Evolutionary conservation across 2,329 filamentous ascomycete genomes (phyloP), one percentile per base, ranked within the genome.

Genomic region (Microcera coccophila): DNA sequence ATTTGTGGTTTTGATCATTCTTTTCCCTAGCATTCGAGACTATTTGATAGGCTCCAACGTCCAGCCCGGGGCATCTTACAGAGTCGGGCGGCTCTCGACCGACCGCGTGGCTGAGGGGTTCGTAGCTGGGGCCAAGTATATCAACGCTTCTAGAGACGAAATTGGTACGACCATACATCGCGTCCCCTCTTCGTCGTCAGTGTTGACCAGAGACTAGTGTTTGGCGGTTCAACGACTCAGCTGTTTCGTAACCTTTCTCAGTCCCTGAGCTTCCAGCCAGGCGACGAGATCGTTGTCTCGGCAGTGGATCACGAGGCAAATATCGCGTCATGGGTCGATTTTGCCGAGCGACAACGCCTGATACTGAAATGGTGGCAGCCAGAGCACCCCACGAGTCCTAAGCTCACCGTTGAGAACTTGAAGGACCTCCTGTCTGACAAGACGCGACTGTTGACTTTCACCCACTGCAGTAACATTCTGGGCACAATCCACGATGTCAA

Each of bases 301-400:
- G 76, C 75, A 43, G 69, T 89, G 41, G 86, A 90, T 61, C 86
- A 91, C 57, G 87, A 90, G 66, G 82, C 86, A 28, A 89, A 90
- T 59, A 81, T 87, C 43, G 79, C 83, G 2, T 74, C 85, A 0
- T 91, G 86, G 87, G 67, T 87, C 0, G 75, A 79, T 38, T 72
- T 90, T 19, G 85, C 85, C 2, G 64, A 74, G 21, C 73, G 76
- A 12, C 73, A 80, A 35, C 72, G 75, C 3, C 69, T 87, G 5
- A 74, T 65, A 0, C 60, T 90, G 34, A 87, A 83, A 58, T 89
- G 84, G 84, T 90, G 85, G 85, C 66, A 65, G 16, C 76, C 78
- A 3, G 53, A 61, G 11, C 55, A 67, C 44, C 65, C 64, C 18
- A 65, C 60, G 4, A 79, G 82, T 55, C 81, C 84, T 1, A 75